Percentiles rank a stretch among this genome's conserved stretches.
Evolutionary conservation across 2,329 filamentous ascomycete genomes (phyloP).

Genomic region (Pyrenophora tritici-repentis): DNA sequence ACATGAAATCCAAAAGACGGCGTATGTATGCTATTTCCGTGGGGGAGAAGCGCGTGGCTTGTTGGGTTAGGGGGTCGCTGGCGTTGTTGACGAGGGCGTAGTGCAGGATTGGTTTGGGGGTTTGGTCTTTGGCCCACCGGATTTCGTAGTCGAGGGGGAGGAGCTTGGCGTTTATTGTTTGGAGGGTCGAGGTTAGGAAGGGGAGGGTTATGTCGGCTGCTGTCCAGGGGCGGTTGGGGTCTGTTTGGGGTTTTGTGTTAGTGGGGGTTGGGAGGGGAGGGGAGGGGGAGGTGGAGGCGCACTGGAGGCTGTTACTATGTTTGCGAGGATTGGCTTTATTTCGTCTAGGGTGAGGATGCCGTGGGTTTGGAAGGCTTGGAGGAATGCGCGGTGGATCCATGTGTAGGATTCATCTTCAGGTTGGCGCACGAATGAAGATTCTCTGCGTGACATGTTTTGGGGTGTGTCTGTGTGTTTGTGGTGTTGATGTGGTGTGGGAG

Average conservation of each 20-base stretch:
- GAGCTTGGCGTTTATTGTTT: constrained; percentile 71
- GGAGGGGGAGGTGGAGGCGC: neutral
- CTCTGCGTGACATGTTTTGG: constrained; percentile 20
- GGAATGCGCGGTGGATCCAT: constrained; percentile 80
- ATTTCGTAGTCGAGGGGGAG: constrained; percentile 88
- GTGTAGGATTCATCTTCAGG: constrained; percentile 25
- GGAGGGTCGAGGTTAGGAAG: constrained; percentile 71
- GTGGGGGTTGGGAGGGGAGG: neutral
- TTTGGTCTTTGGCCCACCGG: constrained; percentile 72
- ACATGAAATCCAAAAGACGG: constrained; percentile 86
- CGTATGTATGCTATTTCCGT: constrained; percentile 92
- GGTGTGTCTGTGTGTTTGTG: neutral
- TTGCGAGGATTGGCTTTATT: constrained; percentile 72
- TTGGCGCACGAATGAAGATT: constrained; percentile 20
- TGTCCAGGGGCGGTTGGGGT: constrained; percentile 53
- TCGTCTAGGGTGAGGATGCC: constrained; percentile 77
- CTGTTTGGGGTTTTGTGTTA: constrained; percentile 15
- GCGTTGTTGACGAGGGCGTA: constrained; percentile 88
- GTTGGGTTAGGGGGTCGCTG: constrained; percentile 81
- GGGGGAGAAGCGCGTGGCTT: constrained; percentile 77
- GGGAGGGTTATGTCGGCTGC: constrained; percentile 69
- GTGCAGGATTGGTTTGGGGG: constrained; percentile 68
- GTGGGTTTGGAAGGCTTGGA: constrained; percentile 83
- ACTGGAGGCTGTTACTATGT: constrained; percentile 69
- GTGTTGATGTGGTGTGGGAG: neutral